phyloP scores from a whole-genome alignment of 176 grass and related monocot genomes.

The Aegilops tauschii region DNA sequence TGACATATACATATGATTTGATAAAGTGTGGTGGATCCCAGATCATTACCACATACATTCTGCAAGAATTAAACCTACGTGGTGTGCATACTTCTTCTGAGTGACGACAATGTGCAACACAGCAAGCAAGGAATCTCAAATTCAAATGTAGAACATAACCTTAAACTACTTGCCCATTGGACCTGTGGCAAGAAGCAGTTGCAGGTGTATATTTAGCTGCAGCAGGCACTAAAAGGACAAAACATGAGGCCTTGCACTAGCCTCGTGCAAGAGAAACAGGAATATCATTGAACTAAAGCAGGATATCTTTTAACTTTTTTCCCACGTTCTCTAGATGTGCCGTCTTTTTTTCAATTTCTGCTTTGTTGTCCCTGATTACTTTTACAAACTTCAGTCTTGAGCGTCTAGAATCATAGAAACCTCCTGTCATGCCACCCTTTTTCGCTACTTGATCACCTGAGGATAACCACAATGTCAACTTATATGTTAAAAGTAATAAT shows the following conservation, averaged over 20 bases:
- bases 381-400: conserved; percentile 93
- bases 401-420: conserved; percentile 94
- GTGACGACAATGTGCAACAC: not conserved
- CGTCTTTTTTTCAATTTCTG: conserved; percentile 66
- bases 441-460: conserved; percentile 94
- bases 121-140: not conserved
- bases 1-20: not conserved
- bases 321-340: conserved; percentile 66
- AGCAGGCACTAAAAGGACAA: not conserved
- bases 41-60: conserved; percentile 9
- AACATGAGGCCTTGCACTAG: not conserved
- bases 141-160: conserved; percentile 2
- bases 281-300: conserved; percentile 24
- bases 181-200: not conserved
- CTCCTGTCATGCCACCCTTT: conserved; percentile 99
- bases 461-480: conserved; percentile 27
- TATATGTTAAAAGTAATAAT: conserved; percentile 32
- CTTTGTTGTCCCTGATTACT: conserved; percentile 77
- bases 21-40: not conserved
- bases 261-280: not conserved
- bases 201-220: not conserved
- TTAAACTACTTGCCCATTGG: not conserved
- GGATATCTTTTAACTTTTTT: conserved; percentile 90
- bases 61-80: not conserved
- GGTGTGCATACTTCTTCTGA: not conserved